Evolutionary conservation across 2,329 filamentous ascomycete species (phyloP).

Genomic region (Pseudogymnoascus destructans): DNA sequence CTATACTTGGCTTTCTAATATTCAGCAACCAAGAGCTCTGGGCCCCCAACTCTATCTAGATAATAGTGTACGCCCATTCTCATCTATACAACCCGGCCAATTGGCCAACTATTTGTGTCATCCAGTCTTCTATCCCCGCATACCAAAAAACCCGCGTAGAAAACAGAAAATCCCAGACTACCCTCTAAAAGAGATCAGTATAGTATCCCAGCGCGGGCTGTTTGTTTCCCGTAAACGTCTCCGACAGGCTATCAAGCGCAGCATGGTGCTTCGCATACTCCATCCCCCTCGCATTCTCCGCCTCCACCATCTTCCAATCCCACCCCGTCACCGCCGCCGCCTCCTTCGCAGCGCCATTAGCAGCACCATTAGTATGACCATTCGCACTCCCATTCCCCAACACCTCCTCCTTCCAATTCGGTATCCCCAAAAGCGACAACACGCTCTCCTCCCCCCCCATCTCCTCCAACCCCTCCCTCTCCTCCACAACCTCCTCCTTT

Average conservation of each 20-base stretch:
- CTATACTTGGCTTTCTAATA: constrained; percentile 2
- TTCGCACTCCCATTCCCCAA: constrained; percentile 14
- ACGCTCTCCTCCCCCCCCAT: not conserved
- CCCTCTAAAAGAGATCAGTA: constrained; percentile 19
- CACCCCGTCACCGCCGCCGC: constrained; percentile 25
- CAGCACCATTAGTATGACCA: constrained; percentile 12
- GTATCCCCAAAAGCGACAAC: constrained; percentile 3
- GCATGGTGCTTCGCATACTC: constrained; percentile 42
- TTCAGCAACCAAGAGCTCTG: constrained; percentile 3
- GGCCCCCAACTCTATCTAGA: constrained; percentile 6
- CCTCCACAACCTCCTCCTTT: constrained; percentile 21
- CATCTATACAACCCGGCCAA: not conserved
- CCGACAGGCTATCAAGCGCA: constrained; percentile 39
- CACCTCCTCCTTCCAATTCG: not conserved
- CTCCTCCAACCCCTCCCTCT: constrained; percentile 13
- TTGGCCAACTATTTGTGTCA: not conserved
- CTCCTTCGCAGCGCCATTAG: not conserved
- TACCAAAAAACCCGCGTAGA: not conserved
- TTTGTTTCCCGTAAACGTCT: constrained; percentile 24
- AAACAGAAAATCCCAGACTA: not conserved
- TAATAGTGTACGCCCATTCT: constrained; percentile 6
- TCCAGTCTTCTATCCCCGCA: not conserved
- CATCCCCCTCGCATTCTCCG: constrained; percentile 41
- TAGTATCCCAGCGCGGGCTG: constrained; percentile 24
- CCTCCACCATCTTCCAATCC: constrained; percentile 47